Evolutionary conservation across 768 basidiomycete genomes (phyloP), one percentile per base, ranked within the genome.

Genomic region (Pisolithus sp.): DNA sequence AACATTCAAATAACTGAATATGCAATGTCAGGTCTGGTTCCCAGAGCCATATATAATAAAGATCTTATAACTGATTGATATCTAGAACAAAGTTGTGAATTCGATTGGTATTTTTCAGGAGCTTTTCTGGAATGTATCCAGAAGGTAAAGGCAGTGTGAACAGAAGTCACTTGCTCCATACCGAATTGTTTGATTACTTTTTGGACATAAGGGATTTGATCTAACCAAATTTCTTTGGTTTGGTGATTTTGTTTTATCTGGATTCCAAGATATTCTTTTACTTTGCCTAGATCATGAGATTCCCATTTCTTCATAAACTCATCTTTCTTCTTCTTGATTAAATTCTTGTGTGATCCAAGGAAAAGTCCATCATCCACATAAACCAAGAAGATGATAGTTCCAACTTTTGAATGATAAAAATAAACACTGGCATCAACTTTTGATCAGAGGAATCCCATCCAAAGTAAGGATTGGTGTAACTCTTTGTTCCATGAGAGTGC

Each of bases 11-110:
- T 57, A 13, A 65, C 52, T 4, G 67, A 53, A 50, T 56, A 70
- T 3, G 60, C 38, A 30, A 69, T 68, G 44, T 72, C 67, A 5
- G 69, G 66, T 20, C 60, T 51, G 13, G 65, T 68, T 17, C 59
- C 58, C 8, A 61, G 47, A 8, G 57, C 48, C 20, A 61, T 44
- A 39, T 69, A 71, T 52, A 72, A 60, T 31, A 71, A 56, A 1
- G 59, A 64, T 1, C 68, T 62, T 4, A 71, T 59, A 4, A 56
- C 54, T 18, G 62, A 45, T 4, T 52, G 53, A 26, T 49, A 45
- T 24, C 23, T n/a, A n/a, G n/a, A n/a, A n/a, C n/a, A n/a, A n/a
- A n/a, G n/a, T n/a, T n/a, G 5, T 7, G 52, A 2, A 12, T n/a
- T 42, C 28, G 42, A n/a, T 39, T 45, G 18, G 26, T 26, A 26